These are phyloP conservation scores for Pyricularia grisea DNA, from an alignment of 2,329 filamentous ascomycete genomes.

Conservation along the genomic window DNA sequence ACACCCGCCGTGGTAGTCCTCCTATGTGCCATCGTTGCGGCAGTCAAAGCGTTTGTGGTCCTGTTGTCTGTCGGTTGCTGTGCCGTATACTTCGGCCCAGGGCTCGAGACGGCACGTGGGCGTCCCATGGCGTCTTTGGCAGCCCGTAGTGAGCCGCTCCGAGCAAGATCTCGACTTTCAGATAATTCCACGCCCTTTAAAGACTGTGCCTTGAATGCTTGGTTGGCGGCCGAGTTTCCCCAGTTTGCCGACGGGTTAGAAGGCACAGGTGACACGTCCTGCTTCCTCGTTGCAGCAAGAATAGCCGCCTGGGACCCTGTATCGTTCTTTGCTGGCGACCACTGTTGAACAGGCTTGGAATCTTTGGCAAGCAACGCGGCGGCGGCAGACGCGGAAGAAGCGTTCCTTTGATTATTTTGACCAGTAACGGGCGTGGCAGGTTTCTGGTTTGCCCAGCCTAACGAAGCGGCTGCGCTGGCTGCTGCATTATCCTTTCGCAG, in stretches of 20 bases:
- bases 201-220: constrained; percentile 25
- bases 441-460: constrained; percentile 62
- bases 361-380: constrained; percentile 29
- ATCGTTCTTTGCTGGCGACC: constrained; percentile 47
- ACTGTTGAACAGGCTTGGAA: constrained; percentile 36
- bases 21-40: constrained; percentile 59
- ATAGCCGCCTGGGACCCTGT: constrained; percentile 66
- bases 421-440: constrained; percentile 33
- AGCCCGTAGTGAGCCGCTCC: constrained; percentile 58
- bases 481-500: constrained; percentile 48
- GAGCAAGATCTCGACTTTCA: constrained; percentile 27
- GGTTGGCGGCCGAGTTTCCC: constrained; percentile 61
- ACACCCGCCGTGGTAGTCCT: constrained; percentile 26
- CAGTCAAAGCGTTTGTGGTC: constrained; percentile 61
- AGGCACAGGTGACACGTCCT: constrained; percentile 30
- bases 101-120: constrained; percentile 56
- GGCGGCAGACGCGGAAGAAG: constrained; percentile 33
- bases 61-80: constrained; percentile 20
- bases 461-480: constrained; percentile 63
- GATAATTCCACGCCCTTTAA: constrained; percentile 13
- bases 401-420: background rate
- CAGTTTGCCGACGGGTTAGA: constrained; percentile 23
- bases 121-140: constrained; percentile 68
- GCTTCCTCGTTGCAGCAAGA: constrained; percentile 35
- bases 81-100: constrained; percentile 24